Evolutionary conservation across 2,329 filamentous ascomycete species (phyloP).

Genomic region (Ceratocystis colombiana): DNA sequence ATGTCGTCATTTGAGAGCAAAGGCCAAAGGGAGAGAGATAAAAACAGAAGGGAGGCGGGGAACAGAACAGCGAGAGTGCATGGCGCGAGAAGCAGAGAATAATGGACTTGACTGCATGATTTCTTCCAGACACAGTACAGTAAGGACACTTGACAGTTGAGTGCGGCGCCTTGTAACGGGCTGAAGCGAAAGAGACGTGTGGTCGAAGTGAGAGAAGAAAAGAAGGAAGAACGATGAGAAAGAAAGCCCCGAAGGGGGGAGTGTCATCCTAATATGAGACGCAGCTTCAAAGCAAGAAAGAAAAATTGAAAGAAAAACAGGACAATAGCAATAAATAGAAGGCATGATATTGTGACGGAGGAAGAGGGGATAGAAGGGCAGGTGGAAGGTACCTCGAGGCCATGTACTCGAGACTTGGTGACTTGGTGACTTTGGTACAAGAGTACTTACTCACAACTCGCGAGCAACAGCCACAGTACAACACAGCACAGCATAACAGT

Average conservation of each 20-base stretch:
- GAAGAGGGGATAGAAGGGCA: background rate
- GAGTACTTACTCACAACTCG: background rate
- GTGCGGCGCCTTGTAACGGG: background rate
- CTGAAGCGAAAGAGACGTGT: background rate
- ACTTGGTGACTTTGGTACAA: slow-evolving; percentile 10
- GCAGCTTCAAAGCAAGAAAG: too few species aligned
- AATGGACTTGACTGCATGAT: background rate
- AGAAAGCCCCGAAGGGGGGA: background rate
- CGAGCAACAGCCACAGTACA: background rate
- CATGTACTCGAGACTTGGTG: slow-evolving; percentile 14
- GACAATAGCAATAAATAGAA: background rate
- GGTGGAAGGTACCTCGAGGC: slow-evolving; percentile 2
- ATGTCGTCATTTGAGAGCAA: slow-evolving; percentile 5
- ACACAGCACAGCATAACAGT: background rate
- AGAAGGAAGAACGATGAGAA: background rate
- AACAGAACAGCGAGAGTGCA: background rate
- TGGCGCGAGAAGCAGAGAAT: background rate
- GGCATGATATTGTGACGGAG: background rate
- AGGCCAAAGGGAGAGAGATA: background rate
- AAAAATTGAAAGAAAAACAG: background rate
- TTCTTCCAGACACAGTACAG: background rate
- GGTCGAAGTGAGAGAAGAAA: background rate
- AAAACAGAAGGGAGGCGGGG: background rate
- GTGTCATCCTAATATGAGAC: slow-evolving; percentile 1
- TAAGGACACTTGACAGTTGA: background rate